Evolutionary conservation across 192 early-diverging fungal genomes (phyloP).

Genomic region (Mortierella alpina): DNA sequence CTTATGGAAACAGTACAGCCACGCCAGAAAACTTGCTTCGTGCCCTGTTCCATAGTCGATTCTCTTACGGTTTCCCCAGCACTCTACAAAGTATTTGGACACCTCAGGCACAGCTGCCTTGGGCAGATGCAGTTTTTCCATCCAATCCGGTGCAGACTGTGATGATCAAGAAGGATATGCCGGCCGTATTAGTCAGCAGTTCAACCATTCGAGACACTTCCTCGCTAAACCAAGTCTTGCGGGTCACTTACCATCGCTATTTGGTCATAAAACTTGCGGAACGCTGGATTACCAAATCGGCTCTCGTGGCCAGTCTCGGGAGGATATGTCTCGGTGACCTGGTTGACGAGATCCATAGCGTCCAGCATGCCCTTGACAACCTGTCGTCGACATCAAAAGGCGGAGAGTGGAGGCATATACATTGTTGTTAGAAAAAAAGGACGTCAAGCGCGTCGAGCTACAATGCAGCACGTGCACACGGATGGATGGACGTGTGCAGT

Average conservation of each 20-base stretch:
- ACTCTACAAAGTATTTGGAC: slow-evolving; percentile 80
- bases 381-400: slow-evolving; percentile 10
- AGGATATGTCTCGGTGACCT: slow-evolving; percentile 71
- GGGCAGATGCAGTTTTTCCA: slow-evolving; percentile 43
- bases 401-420: neutral
- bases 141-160: slow-evolving; percentile 49
- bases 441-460: neutral
- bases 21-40: slow-evolving; percentile 91
- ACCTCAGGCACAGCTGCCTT: slow-evolving; percentile 64
- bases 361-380: slow-evolving; percentile 68
- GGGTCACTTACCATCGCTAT: slow-evolving; percentile 64
- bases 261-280: slow-evolving; percentile 88
- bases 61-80: slow-evolving; percentile 90
- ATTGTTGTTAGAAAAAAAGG: no score
- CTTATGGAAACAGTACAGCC: slow-evolving; percentile 85
- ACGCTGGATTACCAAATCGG: slow-evolving; percentile 96
- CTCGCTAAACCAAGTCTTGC: neutral
- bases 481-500: neutral
- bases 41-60: slow-evolving; percentile 99
- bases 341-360: slow-evolving; percentile 73
- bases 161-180: neutral
- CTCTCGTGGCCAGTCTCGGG: slow-evolving; percentile 81
- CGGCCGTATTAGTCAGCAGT: neutral
- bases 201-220: neutral
- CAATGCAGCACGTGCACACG: neutral